phyloP scores from a whole-genome alignment of 1,284 basidiomycete genomes.

The Trametes hirsuta region DNA sequence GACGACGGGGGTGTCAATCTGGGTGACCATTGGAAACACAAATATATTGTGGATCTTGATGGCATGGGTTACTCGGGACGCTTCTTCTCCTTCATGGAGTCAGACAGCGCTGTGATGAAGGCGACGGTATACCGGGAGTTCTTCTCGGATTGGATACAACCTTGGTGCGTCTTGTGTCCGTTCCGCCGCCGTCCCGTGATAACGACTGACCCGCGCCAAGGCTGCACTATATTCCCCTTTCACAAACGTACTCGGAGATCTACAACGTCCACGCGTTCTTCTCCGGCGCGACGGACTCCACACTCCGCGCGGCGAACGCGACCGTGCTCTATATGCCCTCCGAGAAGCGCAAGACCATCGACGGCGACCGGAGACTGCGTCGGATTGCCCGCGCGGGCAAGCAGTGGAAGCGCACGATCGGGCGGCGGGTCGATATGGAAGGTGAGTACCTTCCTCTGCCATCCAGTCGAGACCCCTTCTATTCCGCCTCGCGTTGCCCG shows the following conservation, averaged over 20 bases:
- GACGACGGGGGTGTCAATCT: conserved; percentile 77
- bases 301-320: conserved; percentile 60
- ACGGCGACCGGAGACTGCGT: conserved; percentile 75
- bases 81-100: conserved; percentile 86
- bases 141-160: conserved; percentile 83
- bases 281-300: conserved; percentile 73
- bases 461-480: conserved; percentile 1
- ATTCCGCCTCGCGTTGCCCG: conserved; percentile 7
- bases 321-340: conserved; percentile 36
- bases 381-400: conserved; percentile 88
- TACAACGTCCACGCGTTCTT: conserved; percentile 94
- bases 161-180: conserved; percentile 58
- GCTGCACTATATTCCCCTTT: conserved; percentile 93
- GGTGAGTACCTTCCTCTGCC: conserved; percentile 50
- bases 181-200: conserved; percentile 8
- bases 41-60: conserved; percentile 90
- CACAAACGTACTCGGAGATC: conserved; percentile 84
- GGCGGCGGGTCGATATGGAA: conserved; percentile 88
- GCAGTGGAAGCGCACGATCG: conserved; percentile 86
- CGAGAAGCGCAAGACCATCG: conserved; percentile 43
- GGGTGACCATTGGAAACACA: conserved; percentile 89
- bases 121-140: conserved; percentile 90
- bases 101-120: conserved; percentile 89
- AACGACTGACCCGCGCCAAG: conserved; percentile 41
- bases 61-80: conserved; percentile 94